Evolutionary conservation across 78 protist species (phyloP).

Genomic region (Dictyostelium capitatum): DNA sequence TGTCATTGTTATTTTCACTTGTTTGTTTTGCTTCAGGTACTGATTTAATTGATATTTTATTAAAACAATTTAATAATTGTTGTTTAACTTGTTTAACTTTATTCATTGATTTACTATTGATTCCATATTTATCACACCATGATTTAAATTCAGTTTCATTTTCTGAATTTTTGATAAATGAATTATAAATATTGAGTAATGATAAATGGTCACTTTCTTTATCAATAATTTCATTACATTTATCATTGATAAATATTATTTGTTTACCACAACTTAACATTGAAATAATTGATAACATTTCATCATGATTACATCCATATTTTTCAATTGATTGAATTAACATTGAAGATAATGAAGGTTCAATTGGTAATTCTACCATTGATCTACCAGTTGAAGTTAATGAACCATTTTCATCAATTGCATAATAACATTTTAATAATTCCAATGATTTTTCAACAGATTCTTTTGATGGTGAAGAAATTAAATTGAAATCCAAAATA

Average conservation of each 20-base stretch:
- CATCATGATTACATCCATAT: constrained; percentile 83
- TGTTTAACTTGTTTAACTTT: constrained; percentile 37
- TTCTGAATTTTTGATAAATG: neutral
- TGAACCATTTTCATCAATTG: constrained; percentile 81
- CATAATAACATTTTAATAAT: constrained; percentile 41
- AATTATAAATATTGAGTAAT: constrained; percentile 82
- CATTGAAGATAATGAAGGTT: constrained; percentile 74
- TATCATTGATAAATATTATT: neutral
- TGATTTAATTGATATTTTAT: constrained; percentile 17
- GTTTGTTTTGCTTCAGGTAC: neutral
- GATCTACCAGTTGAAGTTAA: constrained; percentile 84
- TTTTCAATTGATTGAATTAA: constrained; percentile 73
- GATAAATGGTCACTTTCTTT: constrained; percentile 94
- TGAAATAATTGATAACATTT: constrained; percentile 84
- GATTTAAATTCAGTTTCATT: neutral
- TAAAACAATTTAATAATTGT: constrained; percentile 52
- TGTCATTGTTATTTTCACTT: neutral
- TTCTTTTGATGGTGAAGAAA: constrained; percentile 91
- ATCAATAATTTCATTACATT: constrained; percentile 56
- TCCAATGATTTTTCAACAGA: constrained; percentile 48
- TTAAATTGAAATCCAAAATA: constrained; percentile 88
- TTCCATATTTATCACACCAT: constrained; percentile 73
- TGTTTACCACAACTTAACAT: constrained; percentile 27
- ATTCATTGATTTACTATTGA: constrained; percentile 37
- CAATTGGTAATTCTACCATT: constrained; percentile 91